Percentiles rank a stretch among this genome's conserved stretches.
Evolutionary conservation across 306 rosid species (phyloP).

Genomic region (Cicer judaicum): DNA sequence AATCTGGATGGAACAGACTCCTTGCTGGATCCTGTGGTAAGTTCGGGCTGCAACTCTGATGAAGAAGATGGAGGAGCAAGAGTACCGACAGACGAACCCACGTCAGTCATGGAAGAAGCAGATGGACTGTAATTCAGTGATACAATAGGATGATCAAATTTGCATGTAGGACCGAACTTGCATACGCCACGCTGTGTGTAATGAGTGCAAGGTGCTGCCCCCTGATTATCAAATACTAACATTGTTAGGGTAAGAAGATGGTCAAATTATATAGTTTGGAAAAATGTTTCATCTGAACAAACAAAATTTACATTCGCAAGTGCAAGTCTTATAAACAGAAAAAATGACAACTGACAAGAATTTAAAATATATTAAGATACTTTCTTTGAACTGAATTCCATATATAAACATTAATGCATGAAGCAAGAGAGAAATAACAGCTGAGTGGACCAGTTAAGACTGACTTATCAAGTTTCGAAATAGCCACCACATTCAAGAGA

Average conservation of each 20-base stretch:
- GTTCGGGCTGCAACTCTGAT: slow-evolving; percentile 77
- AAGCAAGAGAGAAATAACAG: slow-evolving; percentile 23
- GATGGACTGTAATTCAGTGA: slow-evolving; percentile 82
- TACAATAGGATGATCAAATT: slow-evolving; percentile 79
- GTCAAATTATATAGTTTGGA: slow-evolving; percentile 18
- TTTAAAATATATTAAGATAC: slow-evolving; percentile 7
- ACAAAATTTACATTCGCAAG: slow-evolving; percentile 25
- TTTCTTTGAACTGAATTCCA: slow-evolving; percentile 17
- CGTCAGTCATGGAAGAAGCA: slow-evolving; percentile 76
- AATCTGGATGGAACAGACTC: slow-evolving; percentile 70
- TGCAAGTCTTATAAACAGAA: slow-evolving; percentile 15
- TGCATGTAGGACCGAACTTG: slow-evolving; percentile 89
- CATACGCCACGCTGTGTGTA: slow-evolving; percentile 86
- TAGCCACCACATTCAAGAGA: slow-evolving; percentile 37
- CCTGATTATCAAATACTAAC: slow-evolving; percentile 64
- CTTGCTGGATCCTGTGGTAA: slow-evolving; percentile 59
- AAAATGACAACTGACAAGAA: not conserved
- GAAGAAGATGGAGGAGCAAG: slow-evolving; percentile 79
- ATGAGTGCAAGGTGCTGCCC: slow-evolving; percentile 85
- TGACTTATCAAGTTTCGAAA: slow-evolving; percentile 29
- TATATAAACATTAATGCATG: slow-evolving; percentile 22
- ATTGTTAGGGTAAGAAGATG: slow-evolving; percentile 39
- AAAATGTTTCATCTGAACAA: slow-evolving; percentile 15
- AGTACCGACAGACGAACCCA: slow-evolving; percentile 71
- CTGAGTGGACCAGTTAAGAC: slow-evolving; percentile 11